Percentiles rank a stretch among this genome's conserved stretches.
Conservation (phyloP, 352 stramenopile genomes). For the Pythium apleroticum region DNA sequence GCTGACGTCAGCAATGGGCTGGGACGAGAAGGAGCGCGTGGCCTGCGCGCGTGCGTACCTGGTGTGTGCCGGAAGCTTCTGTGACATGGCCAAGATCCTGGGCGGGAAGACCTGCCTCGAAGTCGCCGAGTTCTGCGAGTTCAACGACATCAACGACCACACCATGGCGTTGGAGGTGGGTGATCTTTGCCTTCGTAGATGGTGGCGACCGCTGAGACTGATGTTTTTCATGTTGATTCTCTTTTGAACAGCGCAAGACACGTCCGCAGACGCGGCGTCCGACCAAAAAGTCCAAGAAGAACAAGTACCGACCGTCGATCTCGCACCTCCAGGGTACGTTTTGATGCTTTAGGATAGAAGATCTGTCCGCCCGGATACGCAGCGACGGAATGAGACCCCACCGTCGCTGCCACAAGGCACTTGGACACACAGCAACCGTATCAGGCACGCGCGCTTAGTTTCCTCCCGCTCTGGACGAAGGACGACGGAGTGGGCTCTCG, state of each 20-base stretch:
- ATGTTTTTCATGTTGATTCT: background rate
- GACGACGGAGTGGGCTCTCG: slow-evolving; percentile 2
- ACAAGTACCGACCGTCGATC: slow-evolving; percentile 61
- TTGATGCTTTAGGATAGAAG: slow-evolving; percentile 4
- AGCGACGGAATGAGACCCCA: slow-evolving; percentile 36
- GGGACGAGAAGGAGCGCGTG: slow-evolving; percentile 41
- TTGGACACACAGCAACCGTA: slow-evolving; percentile 17
- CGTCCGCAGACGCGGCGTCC: slow-evolving; percentile 36
- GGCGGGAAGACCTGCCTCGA: slow-evolving; percentile 68
- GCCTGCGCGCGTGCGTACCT: slow-evolving; percentile 65
- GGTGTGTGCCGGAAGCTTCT: slow-evolving; percentile 74
- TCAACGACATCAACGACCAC: slow-evolving; percentile 64
- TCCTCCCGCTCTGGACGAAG: slow-evolving; percentile 34
- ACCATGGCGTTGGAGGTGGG: slow-evolving; percentile 49
- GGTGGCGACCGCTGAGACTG: no score
- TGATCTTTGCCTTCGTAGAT: no score
- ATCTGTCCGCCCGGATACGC: slow-evolving; percentile 65
- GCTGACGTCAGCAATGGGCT: slow-evolving; percentile 52
- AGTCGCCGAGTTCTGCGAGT: slow-evolving; percentile 72
- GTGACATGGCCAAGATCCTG: slow-evolving; percentile 69
- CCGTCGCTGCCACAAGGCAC: slow-evolving; percentile 44
- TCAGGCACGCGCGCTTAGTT: slow-evolving; percentile 14
- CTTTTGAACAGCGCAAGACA: slow-evolving; percentile 25
- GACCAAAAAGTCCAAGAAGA: slow-evolving; percentile 40
- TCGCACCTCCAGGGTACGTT: slow-evolving; percentile 68